A percentile compares a stretch with the other conserved stretches of the same genome.
Evolutionary conservation across 2,329 filamentous ascomycete species (phyloP).

Genomic region (Neofusicoccum sp.): DNA sequence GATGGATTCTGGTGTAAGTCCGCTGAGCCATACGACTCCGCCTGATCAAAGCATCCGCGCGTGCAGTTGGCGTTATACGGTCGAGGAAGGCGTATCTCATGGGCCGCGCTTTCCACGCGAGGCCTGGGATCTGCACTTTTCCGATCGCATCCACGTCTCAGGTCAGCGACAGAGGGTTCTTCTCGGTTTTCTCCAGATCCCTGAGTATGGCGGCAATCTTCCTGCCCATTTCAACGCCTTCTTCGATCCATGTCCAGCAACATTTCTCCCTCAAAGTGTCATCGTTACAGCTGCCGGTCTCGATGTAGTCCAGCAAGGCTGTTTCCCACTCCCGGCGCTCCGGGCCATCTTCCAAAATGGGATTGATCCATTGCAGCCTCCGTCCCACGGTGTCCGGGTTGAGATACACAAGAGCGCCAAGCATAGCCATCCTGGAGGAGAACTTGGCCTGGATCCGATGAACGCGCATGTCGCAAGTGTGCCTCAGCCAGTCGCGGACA

Average conservation of each 20-base stretch:
- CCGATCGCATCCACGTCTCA: background rate
- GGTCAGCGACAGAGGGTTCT: background rate
- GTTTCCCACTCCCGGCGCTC: constrained; percentile 4
- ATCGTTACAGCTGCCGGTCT: constrained; percentile 9
- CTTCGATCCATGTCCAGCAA: constrained; percentile 6
- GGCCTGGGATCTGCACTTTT: background rate
- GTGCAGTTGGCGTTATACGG: too few species aligned
- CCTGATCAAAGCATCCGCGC: too few species aligned
- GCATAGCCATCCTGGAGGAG: background rate
- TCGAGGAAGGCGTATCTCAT: background rate
- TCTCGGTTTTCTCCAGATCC: background rate
- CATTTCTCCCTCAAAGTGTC: background rate
- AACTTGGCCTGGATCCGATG: background rate
- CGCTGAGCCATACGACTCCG: too few species aligned
- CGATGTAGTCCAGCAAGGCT: background rate
- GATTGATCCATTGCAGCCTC: constrained; percentile 1
- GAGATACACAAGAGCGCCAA: constrained; percentile 2
- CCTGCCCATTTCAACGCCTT: constrained; percentile 4
- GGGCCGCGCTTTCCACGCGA: too few species aligned
- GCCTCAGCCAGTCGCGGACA: constrained; percentile 2
- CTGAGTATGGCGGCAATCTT: background rate
- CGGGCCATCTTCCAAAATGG: background rate
- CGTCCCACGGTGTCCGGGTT: constrained; percentile 1
- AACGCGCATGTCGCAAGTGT: constrained; percentile 4
- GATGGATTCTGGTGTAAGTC: too few species aligned